phyloP scores from a whole-genome alignment of 1,284 basidiomycete genomes.

The Agroathelia rolfsii region DNA sequence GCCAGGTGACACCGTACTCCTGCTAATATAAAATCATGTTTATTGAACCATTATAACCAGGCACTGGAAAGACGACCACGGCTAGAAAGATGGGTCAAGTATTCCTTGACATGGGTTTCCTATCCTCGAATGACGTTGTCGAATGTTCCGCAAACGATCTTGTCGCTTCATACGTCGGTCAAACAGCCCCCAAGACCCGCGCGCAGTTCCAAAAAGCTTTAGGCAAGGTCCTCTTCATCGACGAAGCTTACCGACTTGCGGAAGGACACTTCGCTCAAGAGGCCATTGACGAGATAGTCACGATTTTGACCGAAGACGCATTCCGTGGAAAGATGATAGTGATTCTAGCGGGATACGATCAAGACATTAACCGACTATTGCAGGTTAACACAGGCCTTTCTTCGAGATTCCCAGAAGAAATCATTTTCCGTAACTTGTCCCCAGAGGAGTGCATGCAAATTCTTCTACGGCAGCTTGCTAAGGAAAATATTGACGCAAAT shows the following conservation, averaged over 20 bases:
- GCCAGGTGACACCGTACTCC: conserved; percentile 34
- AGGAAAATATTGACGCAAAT: conserved; percentile 27
- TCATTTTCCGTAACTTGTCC: conserved; percentile 42
- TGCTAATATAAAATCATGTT: conserved; percentile 3
- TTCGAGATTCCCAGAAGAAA: conserved; percentile 56
- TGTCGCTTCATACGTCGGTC: conserved; percentile 56
- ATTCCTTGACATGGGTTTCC: conserved; percentile 57
- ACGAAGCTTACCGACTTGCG: conserved; percentile 52
- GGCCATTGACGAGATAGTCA: conserved; percentile 58
- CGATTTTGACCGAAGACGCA: conserved; percentile 43
- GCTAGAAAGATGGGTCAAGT: conserved; percentile 39
- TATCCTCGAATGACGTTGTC: conserved; percentile 39
- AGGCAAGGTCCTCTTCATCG: conserved; percentile 55
- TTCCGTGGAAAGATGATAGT: conserved; percentile 51
- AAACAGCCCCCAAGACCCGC: conserved; percentile 56
- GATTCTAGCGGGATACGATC: conserved; percentile 57
- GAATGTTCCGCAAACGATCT: conserved; percentile 61
- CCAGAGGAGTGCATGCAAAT: conserved; percentile 41
- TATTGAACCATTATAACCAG: conserved; percentile 15
- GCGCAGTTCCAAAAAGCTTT: conserved; percentile 48
- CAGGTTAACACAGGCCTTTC: conserved; percentile 49
- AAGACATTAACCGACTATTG: conserved; percentile 53
- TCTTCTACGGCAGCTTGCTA: conserved; percentile 34
- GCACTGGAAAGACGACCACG: conserved; percentile 40
- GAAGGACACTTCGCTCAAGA: conserved; percentile 56